Percentiles rank a stretch among this genome's conserved stretches.
Evolutionary conservation across 2,329 filamentous ascomycete species (phyloP).

Genomic region (Diplodia intermedia): DNA sequence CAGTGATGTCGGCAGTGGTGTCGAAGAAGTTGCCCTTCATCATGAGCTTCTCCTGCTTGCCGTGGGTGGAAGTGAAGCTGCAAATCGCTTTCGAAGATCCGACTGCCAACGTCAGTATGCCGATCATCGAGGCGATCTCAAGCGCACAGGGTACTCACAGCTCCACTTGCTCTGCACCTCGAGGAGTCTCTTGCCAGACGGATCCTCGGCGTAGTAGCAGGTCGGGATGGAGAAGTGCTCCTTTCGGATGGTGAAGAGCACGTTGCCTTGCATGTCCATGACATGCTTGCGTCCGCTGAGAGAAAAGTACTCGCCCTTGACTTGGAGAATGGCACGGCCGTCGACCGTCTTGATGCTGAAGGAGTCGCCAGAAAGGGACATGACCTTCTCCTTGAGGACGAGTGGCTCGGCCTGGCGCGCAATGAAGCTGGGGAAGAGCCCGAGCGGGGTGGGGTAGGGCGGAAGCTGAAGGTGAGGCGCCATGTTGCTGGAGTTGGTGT

Average conservation of each 20-base stretch:
- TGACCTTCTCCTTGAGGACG: slow-evolving; percentile 66
- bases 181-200: slow-evolving; percentile 57
- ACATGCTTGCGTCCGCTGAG: slow-evolving; percentile 64
- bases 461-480: slow-evolving; percentile 5
- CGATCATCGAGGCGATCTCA: background rate
- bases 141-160: slow-evolving; percentile 50
- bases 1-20: slow-evolving; percentile 63
- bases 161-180: slow-evolving; percentile 63
- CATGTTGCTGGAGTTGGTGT: background rate
- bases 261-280: slow-evolving; percentile 59
- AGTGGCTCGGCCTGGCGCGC: slow-evolving; percentile 53
- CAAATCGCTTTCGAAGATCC: slow-evolving; percentile 15
- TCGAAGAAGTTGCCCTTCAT: slow-evolving; percentile 70
- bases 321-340: slow-evolving; percentile 62
- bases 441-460: slow-evolving; percentile 31
- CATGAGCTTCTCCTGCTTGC: slow-evolving; percentile 42
- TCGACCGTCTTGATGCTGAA: slow-evolving; percentile 66
- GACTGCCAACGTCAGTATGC: background rate
- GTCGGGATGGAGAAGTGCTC: slow-evolving; percentile 59
- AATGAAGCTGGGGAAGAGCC: slow-evolving; percentile 43
- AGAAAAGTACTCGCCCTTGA: slow-evolving; percentile 63
- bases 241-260: slow-evolving; percentile 66
- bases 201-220: slow-evolving; percentile 59
- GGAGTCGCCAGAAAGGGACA: slow-evolving; percentile 68
- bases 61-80: slow-evolving; percentile 56